Conservation (phyloP, 495 filamentous ascomycete genomes). For the Staphylotrichum tortipilum region DNA sequence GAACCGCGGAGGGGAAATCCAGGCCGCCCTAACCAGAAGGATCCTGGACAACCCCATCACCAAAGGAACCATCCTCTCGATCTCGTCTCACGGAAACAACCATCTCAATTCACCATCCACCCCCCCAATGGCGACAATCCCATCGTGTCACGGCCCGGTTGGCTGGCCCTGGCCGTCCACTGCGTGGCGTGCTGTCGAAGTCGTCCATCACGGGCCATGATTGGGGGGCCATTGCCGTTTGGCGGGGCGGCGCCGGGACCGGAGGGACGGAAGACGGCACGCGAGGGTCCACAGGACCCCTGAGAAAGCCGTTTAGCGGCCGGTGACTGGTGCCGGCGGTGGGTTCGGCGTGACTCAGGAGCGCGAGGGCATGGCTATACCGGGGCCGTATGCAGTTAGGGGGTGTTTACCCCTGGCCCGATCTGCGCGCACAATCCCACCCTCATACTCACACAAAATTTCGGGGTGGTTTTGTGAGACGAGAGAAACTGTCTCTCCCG, state of each 20-base stretch:
- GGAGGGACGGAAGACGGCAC: background rate
- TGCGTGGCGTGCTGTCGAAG: background rate
- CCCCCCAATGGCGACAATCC: background rate
- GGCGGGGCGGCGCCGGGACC: background rate
- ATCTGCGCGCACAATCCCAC: background rate
- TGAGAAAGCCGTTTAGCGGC: background rate
- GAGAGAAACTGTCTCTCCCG: too few relatives aligned
- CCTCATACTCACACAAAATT: background rate
- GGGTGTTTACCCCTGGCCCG: background rate
- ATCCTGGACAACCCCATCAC: too few relatives aligned
- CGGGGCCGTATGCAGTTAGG: background rate
- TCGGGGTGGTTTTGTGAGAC: background rate
- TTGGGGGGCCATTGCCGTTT: background rate
- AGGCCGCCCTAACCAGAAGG: too few relatives aligned
- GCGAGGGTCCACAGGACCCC: background rate
- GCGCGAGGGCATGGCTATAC: background rate
- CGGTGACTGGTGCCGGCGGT: background rate
- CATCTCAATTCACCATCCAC: background rate
- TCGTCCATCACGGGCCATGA: background rate
- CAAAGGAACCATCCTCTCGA: too few relatives aligned
- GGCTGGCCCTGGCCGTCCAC: background rate
- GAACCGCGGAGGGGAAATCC: too few relatives aligned
- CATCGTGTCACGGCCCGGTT: background rate
- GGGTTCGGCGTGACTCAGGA: constrained; percentile 7
- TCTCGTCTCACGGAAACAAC: too few relatives aligned